These are phyloP conservation scores for Phytophthora palmivora DNA, from an alignment of 352 stramenopile species.

Conservation along the genomic window DNA sequence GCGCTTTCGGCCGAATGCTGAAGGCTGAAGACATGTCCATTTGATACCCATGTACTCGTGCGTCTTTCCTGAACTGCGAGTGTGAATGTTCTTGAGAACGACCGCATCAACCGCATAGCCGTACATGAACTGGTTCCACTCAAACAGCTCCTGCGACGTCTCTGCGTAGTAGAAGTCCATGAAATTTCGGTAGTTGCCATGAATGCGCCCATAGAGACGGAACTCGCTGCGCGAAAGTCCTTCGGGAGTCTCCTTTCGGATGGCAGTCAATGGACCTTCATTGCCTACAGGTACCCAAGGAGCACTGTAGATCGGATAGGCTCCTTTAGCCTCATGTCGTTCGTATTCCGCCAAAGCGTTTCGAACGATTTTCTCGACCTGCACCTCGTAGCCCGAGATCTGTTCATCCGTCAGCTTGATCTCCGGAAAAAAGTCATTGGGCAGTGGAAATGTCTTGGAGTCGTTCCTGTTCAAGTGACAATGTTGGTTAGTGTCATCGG, in stretches of 20 bases:
- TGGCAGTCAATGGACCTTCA: constrained; percentile 42
- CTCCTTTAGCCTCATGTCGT: constrained; percentile 40
- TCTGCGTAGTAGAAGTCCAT: constrained; percentile 80
- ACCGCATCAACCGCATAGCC: constrained; percentile 66
- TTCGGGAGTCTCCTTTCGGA: constrained; percentile 37
- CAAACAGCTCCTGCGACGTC: constrained; percentile 61
- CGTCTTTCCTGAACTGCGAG: constrained; percentile 31
- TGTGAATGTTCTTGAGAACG: constrained; percentile 82
- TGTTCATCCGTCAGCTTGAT: constrained; percentile 41
- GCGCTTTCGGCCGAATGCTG: constrained; percentile 59
- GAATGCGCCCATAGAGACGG: constrained; percentile 65
- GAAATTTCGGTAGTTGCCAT: constrained; percentile 62
- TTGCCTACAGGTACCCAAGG: constrained; percentile 39
- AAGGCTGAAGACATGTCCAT: constrained; percentile 70
- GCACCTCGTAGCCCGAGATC: constrained; percentile 35
- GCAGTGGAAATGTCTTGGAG: constrained; percentile 47
- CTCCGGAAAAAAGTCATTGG: constrained; percentile 51
- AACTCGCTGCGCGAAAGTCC: constrained; percentile 38
- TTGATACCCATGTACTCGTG: constrained; percentile 85
- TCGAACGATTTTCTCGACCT: constrained; percentile 40
- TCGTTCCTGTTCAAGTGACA: constrained; percentile 30
- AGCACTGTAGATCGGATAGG: constrained; percentile 35
- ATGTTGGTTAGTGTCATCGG: constrained; percentile 31
- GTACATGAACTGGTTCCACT: constrained; percentile 78
- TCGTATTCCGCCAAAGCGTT: constrained; percentile 45